These are phyloP conservation scores for Lumnitzera racemosa DNA, from an alignment of 345 rosid species.

Conservation along the genomic window DNA sequence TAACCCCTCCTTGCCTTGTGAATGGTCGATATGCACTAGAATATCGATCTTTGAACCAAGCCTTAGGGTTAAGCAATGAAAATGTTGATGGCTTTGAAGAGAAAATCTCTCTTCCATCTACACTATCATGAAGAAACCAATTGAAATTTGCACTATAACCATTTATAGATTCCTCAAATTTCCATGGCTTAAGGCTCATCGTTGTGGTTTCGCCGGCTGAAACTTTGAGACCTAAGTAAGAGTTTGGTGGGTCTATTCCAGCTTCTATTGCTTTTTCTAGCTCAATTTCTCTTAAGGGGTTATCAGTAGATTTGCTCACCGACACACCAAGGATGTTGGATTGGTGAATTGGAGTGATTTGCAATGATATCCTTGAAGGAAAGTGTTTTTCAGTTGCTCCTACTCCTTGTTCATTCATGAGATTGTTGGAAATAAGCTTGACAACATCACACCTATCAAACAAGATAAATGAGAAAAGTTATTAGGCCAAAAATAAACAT, in stretches of 20 bases:
- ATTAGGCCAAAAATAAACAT: too few species aligned
- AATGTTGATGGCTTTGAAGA: slow-evolving; percentile 64
- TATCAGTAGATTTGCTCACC: slow-evolving; percentile 65
- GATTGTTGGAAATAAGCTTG: slow-evolving; percentile 41
- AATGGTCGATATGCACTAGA: slow-evolving; percentile 67
- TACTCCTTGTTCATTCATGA: slow-evolving; percentile 57
- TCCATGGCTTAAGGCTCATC: slow-evolving; percentile 74
- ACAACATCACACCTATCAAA: slow-evolving; percentile 51
- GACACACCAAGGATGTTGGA: slow-evolving; percentile 67
- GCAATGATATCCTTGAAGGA: slow-evolving; percentile 68
- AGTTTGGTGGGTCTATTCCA: slow-evolving; percentile 63
- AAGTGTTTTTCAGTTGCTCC: slow-evolving; percentile 75
- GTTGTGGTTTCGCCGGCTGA: slow-evolving; percentile 56
- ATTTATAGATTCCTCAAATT: slow-evolving; percentile 62
- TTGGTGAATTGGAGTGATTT: slow-evolving; percentile 64
- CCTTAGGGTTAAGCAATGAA: slow-evolving; percentile 53
- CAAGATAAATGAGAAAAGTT: not conserved
- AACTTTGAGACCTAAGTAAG: slow-evolving; percentile 49
- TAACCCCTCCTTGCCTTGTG: slow-evolving; percentile 74
- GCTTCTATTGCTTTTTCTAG: slow-evolving; percentile 46
- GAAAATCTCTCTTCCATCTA: slow-evolving; percentile 73
- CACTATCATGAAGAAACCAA: slow-evolving; percentile 84
- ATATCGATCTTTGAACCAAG: slow-evolving; percentile 82
- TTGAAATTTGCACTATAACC: slow-evolving; percentile 56
- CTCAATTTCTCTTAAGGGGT: slow-evolving; percentile 46